These are phyloP conservation scores for Plasmodium gonderi DNA, from an alignment of 169 alveolate species.

Conservation along the genomic window DNA sequence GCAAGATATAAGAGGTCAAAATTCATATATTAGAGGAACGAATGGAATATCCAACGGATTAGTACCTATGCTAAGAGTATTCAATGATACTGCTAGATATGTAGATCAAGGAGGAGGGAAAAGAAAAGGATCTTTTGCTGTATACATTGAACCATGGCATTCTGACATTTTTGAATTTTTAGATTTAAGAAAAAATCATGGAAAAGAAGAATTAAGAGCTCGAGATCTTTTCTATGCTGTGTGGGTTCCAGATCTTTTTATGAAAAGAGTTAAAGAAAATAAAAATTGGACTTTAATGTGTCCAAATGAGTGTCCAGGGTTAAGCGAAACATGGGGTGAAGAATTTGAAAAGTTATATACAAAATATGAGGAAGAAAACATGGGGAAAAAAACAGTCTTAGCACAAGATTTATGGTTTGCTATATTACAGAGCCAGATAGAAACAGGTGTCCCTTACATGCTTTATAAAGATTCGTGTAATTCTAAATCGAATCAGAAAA, in stretches of 20 bases:
- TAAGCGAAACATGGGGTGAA: slow-evolving; percentile 95
- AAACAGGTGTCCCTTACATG: slow-evolving; percentile 99
- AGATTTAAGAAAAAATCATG: slow-evolving; percentile 96
- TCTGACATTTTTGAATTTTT: slow-evolving; percentile 97
- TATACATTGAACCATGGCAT: slow-evolving; percentile 99
- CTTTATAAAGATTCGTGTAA: slow-evolving; percentile 96
- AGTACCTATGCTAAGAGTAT: slow-evolving; percentile 98
- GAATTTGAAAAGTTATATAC: slow-evolving; percentile 94
- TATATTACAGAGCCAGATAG: slow-evolving; percentile 96
- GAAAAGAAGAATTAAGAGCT: slow-evolving; percentile 98
- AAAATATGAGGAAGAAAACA: slow-evolving; percentile 89
- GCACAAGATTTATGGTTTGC: slow-evolving; percentile 98
- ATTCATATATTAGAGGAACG: slow-evolving; percentile 97
- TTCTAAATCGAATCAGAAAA: slow-evolving; percentile 95
- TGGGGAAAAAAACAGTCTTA: slow-evolving; percentile 95
- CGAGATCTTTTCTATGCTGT: slow-evolving; percentile 98
- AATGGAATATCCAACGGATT: slow-evolving; percentile 98
- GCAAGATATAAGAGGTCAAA: slow-evolving; percentile 95
- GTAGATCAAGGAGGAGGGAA: slow-evolving; percentile 98
- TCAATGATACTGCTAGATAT: slow-evolving; percentile 95
- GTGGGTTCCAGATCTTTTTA: slow-evolving; percentile 99
- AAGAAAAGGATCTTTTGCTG: slow-evolving; percentile 98
- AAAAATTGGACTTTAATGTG: slow-evolving; percentile 98
- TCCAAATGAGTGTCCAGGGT: slow-evolving; percentile 98
- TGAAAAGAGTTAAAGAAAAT: slow-evolving; percentile 97